Evolutionary conservation across 139 green algal species (phyloP).

Genomic region (Picocystis salinarum): DNA sequence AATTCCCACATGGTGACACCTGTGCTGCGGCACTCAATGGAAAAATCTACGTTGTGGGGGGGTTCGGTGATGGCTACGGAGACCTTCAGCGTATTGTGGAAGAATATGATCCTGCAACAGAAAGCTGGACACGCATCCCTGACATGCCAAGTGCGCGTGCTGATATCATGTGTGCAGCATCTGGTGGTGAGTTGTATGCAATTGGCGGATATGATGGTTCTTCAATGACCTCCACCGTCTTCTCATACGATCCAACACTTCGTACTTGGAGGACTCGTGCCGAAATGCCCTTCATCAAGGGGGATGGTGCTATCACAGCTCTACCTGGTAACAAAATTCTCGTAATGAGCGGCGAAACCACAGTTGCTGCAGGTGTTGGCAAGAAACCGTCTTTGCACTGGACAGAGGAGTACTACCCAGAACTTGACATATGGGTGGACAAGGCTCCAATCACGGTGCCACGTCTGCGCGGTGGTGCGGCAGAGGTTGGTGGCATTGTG

Average conservation of each 20-base stretch:
- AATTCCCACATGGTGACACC: conserved; percentile 9
- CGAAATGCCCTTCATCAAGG: conserved; percentile 18
- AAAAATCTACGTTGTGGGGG: conserved; percentile 18
- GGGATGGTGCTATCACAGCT: conserved; percentile 20
- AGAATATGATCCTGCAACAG: conserved; percentile 17
- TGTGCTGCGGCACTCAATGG: conserved; percentile 18
- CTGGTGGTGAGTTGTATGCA: conserved; percentile 1
- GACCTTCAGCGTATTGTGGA: conserved; percentile 14
- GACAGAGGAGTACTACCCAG: conserved; percentile 14
- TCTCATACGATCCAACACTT: conserved; percentile 6
- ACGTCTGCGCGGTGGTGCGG: conserved; percentile 14
- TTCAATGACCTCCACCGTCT: too few relatives aligned
- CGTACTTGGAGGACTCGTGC: not conserved
- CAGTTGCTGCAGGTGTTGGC: not conserved
- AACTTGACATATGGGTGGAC: conserved; percentile 16
- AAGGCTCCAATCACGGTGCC: conserved; percentile 26
- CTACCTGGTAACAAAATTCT: conserved; percentile 19
- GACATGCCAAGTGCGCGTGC: conserved; percentile 2
- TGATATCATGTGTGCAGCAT: conserved; percentile 5
- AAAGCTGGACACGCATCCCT: conserved; percentile 4
- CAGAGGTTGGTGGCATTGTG: not conserved
- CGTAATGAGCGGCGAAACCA: conserved; percentile 26
- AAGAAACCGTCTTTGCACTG: conserved; percentile 17
- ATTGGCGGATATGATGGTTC: conserved; percentile 10
- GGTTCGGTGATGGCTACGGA: conserved; percentile 10